Conservation (phyloP, 2,329 filamentous ascomycete species). For the Grosmannia huntii region DNA sequence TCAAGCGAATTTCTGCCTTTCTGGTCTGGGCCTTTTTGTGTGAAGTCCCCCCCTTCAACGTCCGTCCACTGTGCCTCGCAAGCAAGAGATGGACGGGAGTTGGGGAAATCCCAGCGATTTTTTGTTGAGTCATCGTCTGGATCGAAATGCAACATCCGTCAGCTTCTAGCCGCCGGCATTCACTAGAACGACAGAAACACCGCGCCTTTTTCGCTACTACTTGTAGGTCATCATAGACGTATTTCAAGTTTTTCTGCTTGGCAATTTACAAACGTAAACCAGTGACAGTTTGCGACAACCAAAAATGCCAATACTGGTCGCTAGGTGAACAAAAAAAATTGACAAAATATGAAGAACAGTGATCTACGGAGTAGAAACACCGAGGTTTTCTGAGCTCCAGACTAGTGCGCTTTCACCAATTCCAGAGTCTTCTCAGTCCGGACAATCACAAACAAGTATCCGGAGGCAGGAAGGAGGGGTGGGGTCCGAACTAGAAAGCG, state of each 20-base stretch:
- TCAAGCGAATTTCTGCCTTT: neutral
- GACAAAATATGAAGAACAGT: too few relatives aligned
- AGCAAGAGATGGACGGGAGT: slow-evolving; percentile 4
- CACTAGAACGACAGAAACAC: neutral
- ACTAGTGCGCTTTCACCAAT: neutral
- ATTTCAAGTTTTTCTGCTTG: neutral
- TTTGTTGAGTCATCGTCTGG: slow-evolving; percentile 12
- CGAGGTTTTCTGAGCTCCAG: neutral
- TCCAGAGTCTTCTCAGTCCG: neutral
- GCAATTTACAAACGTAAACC: neutral
- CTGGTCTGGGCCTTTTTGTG: neutral
- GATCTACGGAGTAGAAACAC: too few relatives aligned
- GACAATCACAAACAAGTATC: neutral
- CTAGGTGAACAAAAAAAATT: too few relatives aligned
- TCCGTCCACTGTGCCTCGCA: neutral
- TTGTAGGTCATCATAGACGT: neutral
- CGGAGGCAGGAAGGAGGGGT: neutral
- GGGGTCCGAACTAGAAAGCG: neutral
- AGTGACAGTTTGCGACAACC: too few relatives aligned
- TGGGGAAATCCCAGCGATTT: slow-evolving; percentile 17
- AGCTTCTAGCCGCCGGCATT: neutral
- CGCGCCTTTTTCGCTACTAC: neutral
- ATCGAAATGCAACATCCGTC: neutral
- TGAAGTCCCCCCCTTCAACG: neutral
- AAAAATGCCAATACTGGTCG: neutral